Evolutionary conservation across 2,329 filamentous ascomycete species (phyloP), one percentile per base, ranked within the genome.

Genomic region (Microdochium trichocladiopsis): DNA sequence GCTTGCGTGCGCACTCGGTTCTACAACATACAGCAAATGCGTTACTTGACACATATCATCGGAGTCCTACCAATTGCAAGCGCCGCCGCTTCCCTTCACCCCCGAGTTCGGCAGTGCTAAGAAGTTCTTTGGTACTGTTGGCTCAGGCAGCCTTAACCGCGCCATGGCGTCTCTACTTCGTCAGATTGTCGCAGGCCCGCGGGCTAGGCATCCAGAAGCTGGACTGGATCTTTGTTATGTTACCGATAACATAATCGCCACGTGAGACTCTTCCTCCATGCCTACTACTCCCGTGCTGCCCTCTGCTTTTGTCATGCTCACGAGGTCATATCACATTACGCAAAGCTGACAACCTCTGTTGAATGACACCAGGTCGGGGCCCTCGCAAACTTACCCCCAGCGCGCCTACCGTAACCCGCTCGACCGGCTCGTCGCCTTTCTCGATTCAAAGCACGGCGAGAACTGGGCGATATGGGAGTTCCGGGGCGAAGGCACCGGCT

Each of bases 391-490:
- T 18, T 96, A 95, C 65, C 93, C 94, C 0, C 87, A 95, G 66
- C 84, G 88, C 57, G 91, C 90, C 55, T 99, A 97, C 71, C 89
- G 94, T 64, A 99, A 96, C 65, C 93, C 93, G 0, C 84, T 96
- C 49, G 87, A 95, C 64, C 82, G 86, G 37, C 82, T 99, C 22
- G 90, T 97, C 54, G 80, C 82, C 57, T 99, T 93, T 67, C 85
- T 99, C 56, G 90, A 97, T 70, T 74, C 79, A 47, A 90, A 91
- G 63, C 94, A 99, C 70, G 86, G 80, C 25, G 72, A 83, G 24
- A 75, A 94, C 57, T 99, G 94, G 94, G 84, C 87, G 2, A 96
- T 99, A 62, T 99, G 93, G 90, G 94, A 99, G 71, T 99, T 99
- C 62, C 86, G 94, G 47, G 94, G 91, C 33, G 94, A 99, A 68